Base-by-base conservation (phyloP, 169 alveolate species). In the Cryptosporidium bovis region DNA sequence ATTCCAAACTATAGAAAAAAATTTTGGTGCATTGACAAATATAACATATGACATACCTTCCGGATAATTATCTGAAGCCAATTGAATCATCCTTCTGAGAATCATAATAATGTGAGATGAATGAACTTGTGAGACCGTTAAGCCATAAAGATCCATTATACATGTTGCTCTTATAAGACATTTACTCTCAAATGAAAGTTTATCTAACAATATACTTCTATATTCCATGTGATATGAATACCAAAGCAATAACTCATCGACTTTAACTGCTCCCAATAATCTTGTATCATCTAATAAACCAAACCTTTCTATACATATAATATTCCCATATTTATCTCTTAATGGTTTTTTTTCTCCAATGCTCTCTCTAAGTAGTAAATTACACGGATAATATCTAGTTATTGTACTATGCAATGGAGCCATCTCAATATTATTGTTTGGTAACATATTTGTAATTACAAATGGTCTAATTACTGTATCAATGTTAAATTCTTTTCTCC, bases 1-100 rank as follows among this genome's bases (percentile, higher is more conserved):
- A 48, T 77, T 77, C 87, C 87, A 77, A n/a, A 77, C 87, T 29
- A 77, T 62, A n/a, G 87, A 77, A 50, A 77, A 77, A 46, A 77
- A 77, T 48, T 62, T 77, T 46, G 87, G 87, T 15, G 71, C 58
- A 60, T 77, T 77, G 2, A 77, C 87, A 77, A 77, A 77, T 31
- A 77, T 31, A 24, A 77, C 87, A 62, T 77, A 77, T 2, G 87
- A 77, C 87, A 77, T 77, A 24, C 87, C 87, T 27, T 77, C 87
- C 24, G 87, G 87, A 62, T 77, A 77, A 77, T 77, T 77, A 46
- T 77, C 87, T 58, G 87, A 77, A 46, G 87, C 71, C 3, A 77
- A 27, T 27, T 77, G 87, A 29, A 77, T 77, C 87, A 77, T 77
- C 56, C 87, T 56, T 46, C 87, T 77, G 13, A 77, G 46, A 5